phyloP scores from a whole-genome alignment of 352 stramenopile genomes.

The Pythium utonaiense region DNA sequence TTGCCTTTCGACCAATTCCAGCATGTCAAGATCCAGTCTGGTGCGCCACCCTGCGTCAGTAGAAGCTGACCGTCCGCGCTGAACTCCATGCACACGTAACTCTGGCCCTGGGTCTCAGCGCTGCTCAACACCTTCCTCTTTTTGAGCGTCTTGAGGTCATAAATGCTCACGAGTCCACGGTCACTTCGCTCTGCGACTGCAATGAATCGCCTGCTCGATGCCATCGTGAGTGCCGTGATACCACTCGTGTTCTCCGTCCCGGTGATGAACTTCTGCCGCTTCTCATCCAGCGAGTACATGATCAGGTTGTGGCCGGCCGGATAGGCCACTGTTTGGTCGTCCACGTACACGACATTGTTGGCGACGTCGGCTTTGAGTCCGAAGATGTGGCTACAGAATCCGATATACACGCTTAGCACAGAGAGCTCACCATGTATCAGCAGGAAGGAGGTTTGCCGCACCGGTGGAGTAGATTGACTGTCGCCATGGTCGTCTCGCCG shows the following conservation, averaged over 20 bases:
- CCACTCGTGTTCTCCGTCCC: conserved; percentile 68
- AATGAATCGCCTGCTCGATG: conserved; percentile 71
- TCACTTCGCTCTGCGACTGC: conserved; percentile 30
- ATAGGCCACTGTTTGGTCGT: conserved; percentile 82
- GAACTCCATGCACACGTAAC: conserved; percentile 85
- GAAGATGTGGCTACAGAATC: conserved; percentile 75
- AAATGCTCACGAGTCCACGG: conserved; percentile 20
- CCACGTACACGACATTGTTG: conserved; percentile 80
- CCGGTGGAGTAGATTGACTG: conserved; percentile 41
- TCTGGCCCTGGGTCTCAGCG: conserved; percentile 57
- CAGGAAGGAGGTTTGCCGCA: conserved; percentile 8
- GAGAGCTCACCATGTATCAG: too few relatives aligned
- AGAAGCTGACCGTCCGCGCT: conserved; percentile 89
- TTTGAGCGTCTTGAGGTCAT: conserved; percentile 39
- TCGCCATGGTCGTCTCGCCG: conserved; percentile 29
- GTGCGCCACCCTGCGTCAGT: conserved; percentile 81
- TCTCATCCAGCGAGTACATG: conserved; percentile 88
- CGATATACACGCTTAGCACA: neutral
- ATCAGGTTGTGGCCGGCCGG: conserved; percentile 87
- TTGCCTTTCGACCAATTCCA: conserved; percentile 94
- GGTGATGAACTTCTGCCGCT: conserved; percentile 89
- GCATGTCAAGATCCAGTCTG: conserved; percentile 87
- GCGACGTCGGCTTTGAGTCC: conserved; percentile 85
- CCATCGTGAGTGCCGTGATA: conserved; percentile 63
- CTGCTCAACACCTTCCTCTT: conserved; percentile 79